phyloP scores from a whole-genome alignment of 1,139 yeast genomes.

The Hyphopichia fennica region DNA sequence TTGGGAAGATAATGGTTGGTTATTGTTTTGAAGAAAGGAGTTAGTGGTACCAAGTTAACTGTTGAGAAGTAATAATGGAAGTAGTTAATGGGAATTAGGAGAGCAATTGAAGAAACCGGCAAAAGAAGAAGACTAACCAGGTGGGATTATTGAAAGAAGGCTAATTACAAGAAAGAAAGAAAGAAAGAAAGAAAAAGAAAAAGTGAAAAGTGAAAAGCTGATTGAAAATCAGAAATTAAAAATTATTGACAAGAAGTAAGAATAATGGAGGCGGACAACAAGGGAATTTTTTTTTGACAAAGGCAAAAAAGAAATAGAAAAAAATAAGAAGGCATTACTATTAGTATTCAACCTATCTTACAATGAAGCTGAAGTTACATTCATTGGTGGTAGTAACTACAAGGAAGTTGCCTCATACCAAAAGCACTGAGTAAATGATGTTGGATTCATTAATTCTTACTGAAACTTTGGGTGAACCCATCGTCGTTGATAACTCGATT shows the following conservation, averaged over 20 bases:
- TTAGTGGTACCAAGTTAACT: not conserved
- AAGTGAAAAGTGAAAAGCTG: too few species aligned
- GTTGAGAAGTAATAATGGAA: too few species aligned
- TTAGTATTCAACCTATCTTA: too few species aligned
- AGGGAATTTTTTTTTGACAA: too few species aligned
- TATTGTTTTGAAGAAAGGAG: not conserved
- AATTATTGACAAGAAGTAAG: constrained; percentile 8
- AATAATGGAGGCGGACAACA: constrained; percentile 4
- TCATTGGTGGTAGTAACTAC: too few species aligned
- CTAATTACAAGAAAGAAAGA: constrained; percentile 3
- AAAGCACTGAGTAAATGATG: too few species aligned
- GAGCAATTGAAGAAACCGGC: not conserved
- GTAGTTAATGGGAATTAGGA: too few species aligned
- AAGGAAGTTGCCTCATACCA: too few species aligned
- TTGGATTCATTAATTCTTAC: too few species aligned
- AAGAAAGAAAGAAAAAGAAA: constrained; percentile 6
- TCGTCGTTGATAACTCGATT: too few species aligned
- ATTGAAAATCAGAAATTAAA: constrained; percentile 3
- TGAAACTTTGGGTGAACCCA: too few species aligned
- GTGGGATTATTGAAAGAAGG: not conserved
- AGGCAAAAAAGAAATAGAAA: constrained; percentile 15
- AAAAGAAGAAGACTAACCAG: not conserved
- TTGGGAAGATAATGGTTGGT: not conserved
- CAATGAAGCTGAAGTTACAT: too few species aligned
- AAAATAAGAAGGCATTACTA: constrained; percentile 7